Conservation (phyloP, 352 stramenopile species). For the Globisporangium parvum region DNA sequence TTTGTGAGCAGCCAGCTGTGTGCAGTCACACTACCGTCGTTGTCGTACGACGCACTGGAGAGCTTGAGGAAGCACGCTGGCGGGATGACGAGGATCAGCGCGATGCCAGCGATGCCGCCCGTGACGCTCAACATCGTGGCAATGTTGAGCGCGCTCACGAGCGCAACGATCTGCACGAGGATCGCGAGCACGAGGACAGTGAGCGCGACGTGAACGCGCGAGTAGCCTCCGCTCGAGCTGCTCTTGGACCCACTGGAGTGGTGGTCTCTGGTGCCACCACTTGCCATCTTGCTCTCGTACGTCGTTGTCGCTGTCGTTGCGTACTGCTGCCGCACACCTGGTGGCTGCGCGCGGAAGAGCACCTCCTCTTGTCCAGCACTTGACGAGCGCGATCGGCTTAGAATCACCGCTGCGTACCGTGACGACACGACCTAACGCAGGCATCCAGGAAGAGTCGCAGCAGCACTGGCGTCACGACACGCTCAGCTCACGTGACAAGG, state of each 20-base stretch:
- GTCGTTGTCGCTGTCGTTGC: conserved; percentile 1
- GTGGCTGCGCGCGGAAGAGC: conserved; percentile 31
- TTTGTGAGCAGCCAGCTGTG: conserved; percentile 20
- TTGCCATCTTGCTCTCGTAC: not conserved
- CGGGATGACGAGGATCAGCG: conserved; percentile 42
- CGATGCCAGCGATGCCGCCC: conserved; percentile 31
- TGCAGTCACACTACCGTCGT: conserved; percentile 15
- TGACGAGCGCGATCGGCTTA: conserved; percentile 15
- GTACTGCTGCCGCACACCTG: not conserved
- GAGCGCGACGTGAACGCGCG: conserved; percentile 9
- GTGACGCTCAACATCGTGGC: conserved; percentile 31
- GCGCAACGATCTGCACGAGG: conserved; percentile 33
- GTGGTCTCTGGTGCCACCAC: too few species aligned
- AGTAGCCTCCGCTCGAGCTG: conserved; percentile 5
- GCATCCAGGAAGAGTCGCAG: not conserved
- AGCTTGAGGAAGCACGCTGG: conserved; percentile 46
- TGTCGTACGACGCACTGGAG: conserved; percentile 7
- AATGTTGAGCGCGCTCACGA: conserved; percentile 20
- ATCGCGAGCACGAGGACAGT: conserved; percentile 22
- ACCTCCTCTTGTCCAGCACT: conserved; percentile 21
- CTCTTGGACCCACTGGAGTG: not conserved
- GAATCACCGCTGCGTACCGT: conserved; percentile 34
- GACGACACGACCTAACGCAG: conserved; percentile 27
- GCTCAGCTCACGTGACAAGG: conserved; percentile 12
- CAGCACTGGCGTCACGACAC: not conserved